Evolutionary conservation across 148 eudicot genomes (phyloP).

Genomic region (Euryodendron excelsum): DNA sequence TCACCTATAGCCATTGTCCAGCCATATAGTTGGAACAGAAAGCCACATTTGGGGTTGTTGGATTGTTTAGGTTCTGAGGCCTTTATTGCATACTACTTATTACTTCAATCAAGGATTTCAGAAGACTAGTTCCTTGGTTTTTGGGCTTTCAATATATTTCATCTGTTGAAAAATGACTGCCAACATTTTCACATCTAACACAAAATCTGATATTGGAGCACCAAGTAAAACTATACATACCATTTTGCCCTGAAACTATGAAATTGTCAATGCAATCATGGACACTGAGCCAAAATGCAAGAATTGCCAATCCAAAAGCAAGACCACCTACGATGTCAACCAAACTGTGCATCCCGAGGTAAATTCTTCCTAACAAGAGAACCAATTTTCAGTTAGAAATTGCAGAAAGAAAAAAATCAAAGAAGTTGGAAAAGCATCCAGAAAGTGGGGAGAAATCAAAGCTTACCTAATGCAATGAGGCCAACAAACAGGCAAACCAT

Average conservation of each 20-base stretch:
- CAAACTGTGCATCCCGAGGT: conserved; percentile 98
- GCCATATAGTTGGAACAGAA: neutral
- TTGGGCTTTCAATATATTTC: neutral
- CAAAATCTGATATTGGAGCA: neutral
- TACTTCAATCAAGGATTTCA: neutral
- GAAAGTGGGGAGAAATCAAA: neutral
- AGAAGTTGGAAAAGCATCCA: conserved; percentile 8
- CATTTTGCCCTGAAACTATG: conserved; percentile 78
- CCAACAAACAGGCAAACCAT: conserved; percentile 63
- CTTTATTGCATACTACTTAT: neutral
- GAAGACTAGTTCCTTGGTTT: neutral
- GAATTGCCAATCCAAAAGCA: conserved; percentile 58
- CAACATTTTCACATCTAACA: neutral
- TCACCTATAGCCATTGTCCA: neutral
- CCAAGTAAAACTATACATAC: conserved; percentile 36
- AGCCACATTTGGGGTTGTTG: neutral
- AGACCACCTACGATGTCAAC: conserved; percentile 81
- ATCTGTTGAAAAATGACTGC: neutral
- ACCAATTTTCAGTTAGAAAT: conserved; percentile 19
- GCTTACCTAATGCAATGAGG: conserved; percentile 78
- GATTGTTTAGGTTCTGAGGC: neutral
- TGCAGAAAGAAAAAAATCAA: neutral
- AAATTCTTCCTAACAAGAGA: conserved; percentile 76
- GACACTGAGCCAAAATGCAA: conserved; percentile 73
- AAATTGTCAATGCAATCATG: conserved; percentile 68